These are phyloP conservation scores for Prinsepia uniflora DNA, from an alignment of 306 rosid species.

Conservation along the genomic window DNA sequence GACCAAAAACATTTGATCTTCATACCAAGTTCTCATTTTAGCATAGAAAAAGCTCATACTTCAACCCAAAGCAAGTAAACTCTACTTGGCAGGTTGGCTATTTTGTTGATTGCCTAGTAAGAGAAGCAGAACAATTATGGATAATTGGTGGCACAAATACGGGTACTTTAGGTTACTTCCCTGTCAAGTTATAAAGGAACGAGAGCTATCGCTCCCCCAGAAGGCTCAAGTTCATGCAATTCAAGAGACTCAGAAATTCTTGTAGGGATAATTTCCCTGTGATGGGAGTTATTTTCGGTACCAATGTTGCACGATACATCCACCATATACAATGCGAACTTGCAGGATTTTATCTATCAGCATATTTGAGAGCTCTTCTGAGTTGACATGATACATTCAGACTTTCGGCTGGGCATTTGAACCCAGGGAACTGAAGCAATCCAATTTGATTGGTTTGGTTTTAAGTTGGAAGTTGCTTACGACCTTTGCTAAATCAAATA, in stretches of 20 bases:
- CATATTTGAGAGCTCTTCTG: too few relatives aligned
- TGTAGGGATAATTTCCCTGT: neutral
- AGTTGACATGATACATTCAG: too few relatives aligned
- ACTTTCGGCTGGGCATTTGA: too few relatives aligned
- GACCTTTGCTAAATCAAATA: too few relatives aligned
- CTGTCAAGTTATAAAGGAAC: constrained; percentile 43
- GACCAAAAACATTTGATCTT: neutral
- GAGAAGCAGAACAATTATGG: constrained; percentile 67
- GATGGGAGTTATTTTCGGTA: neutral
- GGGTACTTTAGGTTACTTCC: constrained; percentile 79
- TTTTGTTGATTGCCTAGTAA: constrained; percentile 76
- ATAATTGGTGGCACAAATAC: constrained; percentile 70
- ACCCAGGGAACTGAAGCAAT: too few relatives aligned
- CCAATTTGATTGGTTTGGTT: too few relatives aligned
- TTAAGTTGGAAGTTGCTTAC: too few relatives aligned
- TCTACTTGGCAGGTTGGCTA: constrained; percentile 65
- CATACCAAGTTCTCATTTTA: neutral
- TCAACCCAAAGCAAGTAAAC: neutral
- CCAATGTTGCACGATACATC: neutral
- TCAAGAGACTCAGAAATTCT: too few relatives aligned
- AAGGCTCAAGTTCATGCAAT: too few relatives aligned
- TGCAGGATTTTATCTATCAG: neutral
- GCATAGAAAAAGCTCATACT: neutral
- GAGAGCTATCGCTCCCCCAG: constrained; percentile 54
- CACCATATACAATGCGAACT: neutral